Evolutionary conservation across 108 stramenopile genomes (phyloP), one percentile per base, ranked within the genome.

Genomic region (Aurantiochytrium sp.): DNA sequence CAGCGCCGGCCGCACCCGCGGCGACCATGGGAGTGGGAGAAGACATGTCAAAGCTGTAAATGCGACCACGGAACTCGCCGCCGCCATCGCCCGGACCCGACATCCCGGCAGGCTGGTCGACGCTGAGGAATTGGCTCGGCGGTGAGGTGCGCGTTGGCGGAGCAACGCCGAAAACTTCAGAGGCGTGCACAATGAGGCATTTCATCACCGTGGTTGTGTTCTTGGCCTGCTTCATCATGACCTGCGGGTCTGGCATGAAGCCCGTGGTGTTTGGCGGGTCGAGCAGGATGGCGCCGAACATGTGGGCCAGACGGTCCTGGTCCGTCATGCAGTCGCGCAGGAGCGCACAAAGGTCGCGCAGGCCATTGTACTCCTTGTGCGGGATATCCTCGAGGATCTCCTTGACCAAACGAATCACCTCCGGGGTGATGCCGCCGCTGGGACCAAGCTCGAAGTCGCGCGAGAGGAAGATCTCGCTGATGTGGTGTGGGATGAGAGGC

Each of bases 311-410:
- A 81, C 69, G 69, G 36, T 45, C 69, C 22, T 39, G 42, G 22
- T 81, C 69, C 8, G 69, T 81, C 24, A 45, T n/a, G 42, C 69
- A 81, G 69, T 81, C 69, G 41, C 69, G 37, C 27, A 81, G 42
- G 10, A 81, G 34, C 22, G 27, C 1, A 30, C 69, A 81, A 22
- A 81, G 37, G 36, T 81, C 69, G 34, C 69, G 69, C 4, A 81
- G 69, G 17, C 4, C 27, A 4, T 32, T 21, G 42, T 19, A 81
- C 4, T 81, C 27, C 22, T 81, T 81, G 42, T 81, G 69, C 8
- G 69, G 69, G 24, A 81, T 10, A 45, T 81, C 69, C 41, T 2
- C 24, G 6, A 45, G 6, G 17, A 45, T 30, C 27, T 81, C 41
- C 10, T 45, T 81, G 37, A 39, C 37, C 24, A 81, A 0, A 10